These are phyloP conservation scores for Blastobotrys proliferans DNA, from an alignment of 1,139 yeast species.

Conservation along the genomic window DNA sequence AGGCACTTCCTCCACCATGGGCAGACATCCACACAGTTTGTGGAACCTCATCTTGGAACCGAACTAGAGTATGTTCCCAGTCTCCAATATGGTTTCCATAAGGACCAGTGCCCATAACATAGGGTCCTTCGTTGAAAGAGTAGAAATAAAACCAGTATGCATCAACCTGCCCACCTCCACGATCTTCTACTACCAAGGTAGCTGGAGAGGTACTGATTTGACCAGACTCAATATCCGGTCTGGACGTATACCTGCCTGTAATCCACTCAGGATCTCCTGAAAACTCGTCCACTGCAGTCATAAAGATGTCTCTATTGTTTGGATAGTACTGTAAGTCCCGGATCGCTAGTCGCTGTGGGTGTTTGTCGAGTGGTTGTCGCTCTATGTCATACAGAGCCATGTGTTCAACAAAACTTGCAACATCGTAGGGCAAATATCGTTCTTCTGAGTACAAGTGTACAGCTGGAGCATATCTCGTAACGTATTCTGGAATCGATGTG, in stretches of 20 bases:
- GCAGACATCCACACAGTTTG: conserved; percentile 98
- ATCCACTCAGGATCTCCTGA: conserved; percentile 79
- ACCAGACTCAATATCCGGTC: conserved; percentile 69
- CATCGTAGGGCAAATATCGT: conserved; percentile 77
- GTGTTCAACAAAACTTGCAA: conserved; percentile 61
- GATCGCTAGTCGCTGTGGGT: conserved; percentile 22
- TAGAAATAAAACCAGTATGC: conserved; percentile 96
- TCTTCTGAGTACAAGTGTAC: conserved; percentile 91
- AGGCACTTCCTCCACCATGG: conserved; percentile 96
- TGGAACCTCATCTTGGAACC: conserved; percentile 80
- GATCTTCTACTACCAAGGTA: conserved; percentile 75
- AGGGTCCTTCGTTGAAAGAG: conserved; percentile 91
- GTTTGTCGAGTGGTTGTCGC: conserved; percentile 22
- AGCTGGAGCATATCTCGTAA: conserved; percentile 66
- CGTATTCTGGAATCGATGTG: conserved; percentile 60
- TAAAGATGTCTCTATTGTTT: conserved; percentile 36
- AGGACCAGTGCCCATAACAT: conserved; percentile 96
- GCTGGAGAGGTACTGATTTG: conserved; percentile 75
- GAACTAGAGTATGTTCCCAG: conserved; percentile 92
- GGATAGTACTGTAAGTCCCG: conserved; percentile 24
- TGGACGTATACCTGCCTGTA: conserved; percentile 58
- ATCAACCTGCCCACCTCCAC: conserved; percentile 90
- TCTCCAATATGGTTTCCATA: conserved; percentile 97
- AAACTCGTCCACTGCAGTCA: conserved; percentile 71
- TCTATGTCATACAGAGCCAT: conserved; percentile 39